Evolutionary conservation across 345 rosid genomes (phyloP).

Genomic region (Bruguiera parviflora): DNA sequence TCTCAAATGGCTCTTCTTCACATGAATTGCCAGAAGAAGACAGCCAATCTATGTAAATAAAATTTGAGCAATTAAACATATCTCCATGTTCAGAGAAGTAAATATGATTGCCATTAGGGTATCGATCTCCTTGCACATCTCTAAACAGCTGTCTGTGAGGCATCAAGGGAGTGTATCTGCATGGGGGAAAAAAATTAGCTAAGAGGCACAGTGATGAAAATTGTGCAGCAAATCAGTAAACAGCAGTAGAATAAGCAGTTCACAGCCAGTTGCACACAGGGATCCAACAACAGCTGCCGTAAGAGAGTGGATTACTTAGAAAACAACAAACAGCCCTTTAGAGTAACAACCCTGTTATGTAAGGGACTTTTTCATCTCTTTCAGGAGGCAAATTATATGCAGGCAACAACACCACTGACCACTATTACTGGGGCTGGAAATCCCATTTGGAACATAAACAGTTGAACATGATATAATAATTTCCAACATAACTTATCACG

Average conservation of each 20-base stretch:
- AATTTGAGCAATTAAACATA: slow-evolving; percentile 69
- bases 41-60: slow-evolving; percentile 88
- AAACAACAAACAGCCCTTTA: neutral
- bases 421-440: too few relatives aligned
- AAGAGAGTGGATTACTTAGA: neutral
- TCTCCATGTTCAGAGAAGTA: slow-evolving; percentile 67
- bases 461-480: too few relatives aligned
- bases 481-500: too few relatives aligned
- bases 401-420: too few relatives aligned
- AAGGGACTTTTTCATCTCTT: neutral
- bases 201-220: slow-evolving; percentile 11
- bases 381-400: too few relatives aligned
- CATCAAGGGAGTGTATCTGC: slow-evolving; percentile 75
- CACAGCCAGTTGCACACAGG: neutral
- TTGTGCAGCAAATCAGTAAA: neutral
- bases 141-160: slow-evolving; percentile 73
- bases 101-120: slow-evolving; percentile 44
- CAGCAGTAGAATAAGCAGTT: neutral
- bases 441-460: too few relatives aligned
- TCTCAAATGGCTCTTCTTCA: slow-evolving; percentile 77
- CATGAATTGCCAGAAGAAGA: slow-evolving; percentile 90
- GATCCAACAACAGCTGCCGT: neutral
- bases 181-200: slow-evolving; percentile 3
- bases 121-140: slow-evolving; percentile 50
- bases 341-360: neutral